Conservation (phyloP, 139 green algal genomes). For the Microglena sp. region DNA sequence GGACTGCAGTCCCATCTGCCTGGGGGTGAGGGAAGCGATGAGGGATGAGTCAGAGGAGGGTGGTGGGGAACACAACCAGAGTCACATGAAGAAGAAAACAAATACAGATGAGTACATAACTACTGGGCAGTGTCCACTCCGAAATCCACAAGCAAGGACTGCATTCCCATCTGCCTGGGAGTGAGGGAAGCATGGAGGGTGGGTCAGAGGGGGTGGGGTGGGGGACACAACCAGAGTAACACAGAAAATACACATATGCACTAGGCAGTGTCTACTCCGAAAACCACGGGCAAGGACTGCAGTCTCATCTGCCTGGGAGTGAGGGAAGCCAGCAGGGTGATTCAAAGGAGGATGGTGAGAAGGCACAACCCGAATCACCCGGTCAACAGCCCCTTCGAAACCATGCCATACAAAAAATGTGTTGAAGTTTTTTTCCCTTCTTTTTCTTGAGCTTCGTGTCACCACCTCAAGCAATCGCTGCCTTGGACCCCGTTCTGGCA, state of each 20-base stretch:
- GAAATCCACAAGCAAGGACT: constrained; percentile 94
- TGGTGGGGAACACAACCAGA: background rate
- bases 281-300: constrained; percentile 91
- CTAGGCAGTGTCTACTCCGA: constrained; percentile 95
- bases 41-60: background rate
- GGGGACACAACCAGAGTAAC: no score
- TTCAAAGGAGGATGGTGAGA: background rate
- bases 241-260: no score
- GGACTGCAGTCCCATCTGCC: constrained; percentile 74
- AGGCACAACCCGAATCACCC: no score
- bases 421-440: no score
- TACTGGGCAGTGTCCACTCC: constrained; percentile 95
- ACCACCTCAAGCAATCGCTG: no score
- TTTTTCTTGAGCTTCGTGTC: no score
- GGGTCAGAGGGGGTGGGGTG: background rate
- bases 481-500: no score
- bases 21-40: constrained; percentile 20
- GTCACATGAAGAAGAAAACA: no score
- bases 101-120: no score
- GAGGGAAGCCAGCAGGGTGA: background rate
- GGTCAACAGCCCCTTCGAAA: no score
- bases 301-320: constrained; percentile 57
- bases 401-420: no score
- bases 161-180: constrained; percentile 60
- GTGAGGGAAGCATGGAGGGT: background rate